Base-by-base conservation (phyloP, 2,329 filamentous ascomycete genomes). In the Monilinia fructicola region DNA sequence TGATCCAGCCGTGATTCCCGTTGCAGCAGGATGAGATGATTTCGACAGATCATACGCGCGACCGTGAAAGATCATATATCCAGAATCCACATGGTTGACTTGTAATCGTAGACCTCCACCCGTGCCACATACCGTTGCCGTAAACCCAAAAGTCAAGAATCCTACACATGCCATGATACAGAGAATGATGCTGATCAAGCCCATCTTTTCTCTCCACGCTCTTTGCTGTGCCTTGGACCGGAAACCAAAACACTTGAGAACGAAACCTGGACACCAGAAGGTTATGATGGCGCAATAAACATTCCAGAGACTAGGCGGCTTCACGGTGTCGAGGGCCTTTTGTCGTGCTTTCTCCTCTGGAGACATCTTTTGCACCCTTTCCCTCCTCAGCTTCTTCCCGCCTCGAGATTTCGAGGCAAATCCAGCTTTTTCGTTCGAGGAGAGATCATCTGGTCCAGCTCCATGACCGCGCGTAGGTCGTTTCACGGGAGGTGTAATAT, bases 141-240 rank as follows among this genome's bases (percentile, higher is more conserved):
- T 98, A 79, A 99, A 99, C 54, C 95, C 95, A 75, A 99, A 99
- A 0, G 95, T 99, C 64, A 99, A 81, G 80, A 94, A 99, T 75
- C 95, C 95, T 58, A 99, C 94, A 75, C 93, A 87, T 12, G 87
- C 85, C 82, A 93, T 96, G 76, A 98, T 93, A 68, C 90, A 76
- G 42, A 97, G 76, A 76, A 99, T 99, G 76, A 99, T 88, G 79
- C 93, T 97, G 80, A 97, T 91, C 67, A 99, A 81, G 2, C 95
- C 95, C 83, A 99, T 96, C 84, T 99, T 99, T 77, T 99, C 95
- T 71, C 95, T 87, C 95, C 95, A 99, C 2, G 95, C 95, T 74
- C 92, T 86, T 76, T 93, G 90, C 78, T 98, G 92, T 21, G 90
- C 92, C 78, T 91, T 95, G 55, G 91, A 85, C 10, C 88, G 87